Percentiles rank a stretch among this genome's conserved stretches.
Evolutionary conservation across 2,329 filamentous ascomycete species (phyloP).

Genomic region (Nemania serpens): DNA sequence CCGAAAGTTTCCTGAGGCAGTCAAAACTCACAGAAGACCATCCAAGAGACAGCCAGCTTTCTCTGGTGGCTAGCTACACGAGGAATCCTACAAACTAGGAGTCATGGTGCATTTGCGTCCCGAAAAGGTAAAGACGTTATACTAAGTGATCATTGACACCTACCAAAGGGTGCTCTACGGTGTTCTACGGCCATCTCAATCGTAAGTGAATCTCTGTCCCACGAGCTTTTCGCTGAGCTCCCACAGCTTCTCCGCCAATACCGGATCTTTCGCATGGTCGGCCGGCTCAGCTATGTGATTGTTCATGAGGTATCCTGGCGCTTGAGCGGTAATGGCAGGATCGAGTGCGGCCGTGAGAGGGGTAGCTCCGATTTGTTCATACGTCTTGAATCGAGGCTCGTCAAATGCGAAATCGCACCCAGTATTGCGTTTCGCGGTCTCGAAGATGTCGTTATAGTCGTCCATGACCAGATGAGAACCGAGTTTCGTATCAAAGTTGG

Average conservation of each 20-base stretch:
- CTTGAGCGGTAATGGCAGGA: slow-evolving; percentile 38
- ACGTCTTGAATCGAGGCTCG: slow-evolving; percentile 42
- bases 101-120: too few species aligned
- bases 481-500: slow-evolving; percentile 22
- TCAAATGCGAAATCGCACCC: slow-evolving; percentile 27
- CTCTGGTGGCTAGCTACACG: too few species aligned
- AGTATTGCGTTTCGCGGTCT: slow-evolving; percentile 32
- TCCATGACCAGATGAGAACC: slow-evolving; percentile 28
- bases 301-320: slow-evolving; percentile 41
- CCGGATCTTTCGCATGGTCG: slow-evolving; percentile 40
- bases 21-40: too few species aligned
- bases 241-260: slow-evolving; percentile 49
- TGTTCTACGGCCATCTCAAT: too few species aligned
- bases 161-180: too few species aligned
- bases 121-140: too few species aligned
- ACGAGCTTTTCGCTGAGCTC: slow-evolving; percentile 51
- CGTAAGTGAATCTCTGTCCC: slow-evolving; percentile 38
- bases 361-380: slow-evolving; percentile 46
- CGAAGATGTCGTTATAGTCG: slow-evolving; percentile 6
- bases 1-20: too few species aligned
- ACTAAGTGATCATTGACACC: too few species aligned
- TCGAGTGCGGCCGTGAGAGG: slow-evolving; percentile 47
- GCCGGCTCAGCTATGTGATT: slow-evolving; percentile 41
- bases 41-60: too few species aligned
- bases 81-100: too few species aligned